Evolutionary conservation across 352 stramenopile genomes (phyloP), one percentile per base, ranked within the genome.

Genomic region (Phytopythium montanum): DNA sequence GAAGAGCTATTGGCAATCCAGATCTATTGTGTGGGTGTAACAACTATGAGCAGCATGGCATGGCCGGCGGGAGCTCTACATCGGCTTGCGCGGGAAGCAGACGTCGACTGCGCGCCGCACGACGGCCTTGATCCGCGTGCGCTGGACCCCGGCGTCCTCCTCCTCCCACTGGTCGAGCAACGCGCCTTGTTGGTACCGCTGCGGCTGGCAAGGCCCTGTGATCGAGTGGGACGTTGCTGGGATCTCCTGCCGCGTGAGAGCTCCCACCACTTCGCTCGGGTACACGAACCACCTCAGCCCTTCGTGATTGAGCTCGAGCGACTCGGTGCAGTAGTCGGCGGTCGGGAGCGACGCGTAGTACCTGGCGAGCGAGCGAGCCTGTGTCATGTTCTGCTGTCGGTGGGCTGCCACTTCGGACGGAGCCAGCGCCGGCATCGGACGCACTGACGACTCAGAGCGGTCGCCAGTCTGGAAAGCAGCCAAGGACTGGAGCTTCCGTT

Each of bases 211-310:
- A 46, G 70, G 70, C 0, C 70, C 70, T 33, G 62, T 46, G n/a
- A 73, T 70, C 29, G 62, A 63, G 3, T 52, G 19, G 13, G 55
- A 59, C 2, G 69, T 58, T 19, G 18, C 9, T 19, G 62, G 61
- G n/a, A 42, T 18, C 29, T 41, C 3, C 29, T 19, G 16, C 41
- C 74, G 75, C 21, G 66, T 70, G 46, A 65, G 73, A 0, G 46
- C 53, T 9, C 55, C 64, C 28, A 75, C 70, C 13, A 65, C 70
- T 36, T 78, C 66, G 39, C 68, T 56, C 56, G 70, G 61, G 41
- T 78, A 78, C 31, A 69, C 64, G 55, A 78, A 78, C 70, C 70
- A 78, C 13, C 70, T 63, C 34, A 78, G 54, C 46, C 58, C 61
- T 28, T 78, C 70, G 66, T 78, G 63, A 2, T 38, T 58, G 2